Evolutionary conservation across 768 basidiomycete species (phyloP), one percentile per base, ranked within the genome.

Genomic region (Cystofilobasidium capitatum): DNA sequence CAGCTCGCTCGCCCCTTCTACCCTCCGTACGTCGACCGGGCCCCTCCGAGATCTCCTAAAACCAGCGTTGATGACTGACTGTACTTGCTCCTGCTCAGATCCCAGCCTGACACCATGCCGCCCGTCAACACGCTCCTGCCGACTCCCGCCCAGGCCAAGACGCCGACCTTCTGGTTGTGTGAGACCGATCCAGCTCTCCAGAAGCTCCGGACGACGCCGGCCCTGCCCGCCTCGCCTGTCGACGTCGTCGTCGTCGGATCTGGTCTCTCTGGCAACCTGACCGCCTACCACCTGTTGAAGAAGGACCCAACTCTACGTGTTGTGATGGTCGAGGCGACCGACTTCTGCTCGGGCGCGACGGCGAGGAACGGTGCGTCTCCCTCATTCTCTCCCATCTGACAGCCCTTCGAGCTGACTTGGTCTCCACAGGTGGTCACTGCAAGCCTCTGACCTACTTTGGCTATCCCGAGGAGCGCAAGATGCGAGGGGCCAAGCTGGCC

Each of bases 81-180:
- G n/a, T n/a, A n/a, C n/a, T n/a, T n/a, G n/a, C n/a, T n/a, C n/a
- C n/a, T n/a, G n/a, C n/a, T n/a, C n/a, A n/a, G n/a, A 71, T 73
- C 33, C 14, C n/a, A 22, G 37, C 6, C 49, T 72, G 44, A 16
- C 12, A 17, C 45, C 45, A 51, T 51, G 49, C 49, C 49, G 9
- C 49, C 24, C 6, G n/a, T 5, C 49, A 51, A 51, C 49, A 51
- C 49, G 9, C 49, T 51, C 22, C 68, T 74, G 26, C 73, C n/a
- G n/a, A n/a, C n/a, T n/a, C n/a, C 73, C 0, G 72, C 72, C 9
- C 36, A 64, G 20, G 67, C 71, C 55, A 67, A 71, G 7, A 64
- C 64, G 17, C 67, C 69, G 58, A 64, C 73, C 12, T 74, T 74
- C 64, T 74, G 73, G 73, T 67, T 74, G 35, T 64, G 69, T 10